phyloP scores from a whole-genome alignment of 2,329 filamentous ascomycete species.

The Penicillium sp. region DNA sequence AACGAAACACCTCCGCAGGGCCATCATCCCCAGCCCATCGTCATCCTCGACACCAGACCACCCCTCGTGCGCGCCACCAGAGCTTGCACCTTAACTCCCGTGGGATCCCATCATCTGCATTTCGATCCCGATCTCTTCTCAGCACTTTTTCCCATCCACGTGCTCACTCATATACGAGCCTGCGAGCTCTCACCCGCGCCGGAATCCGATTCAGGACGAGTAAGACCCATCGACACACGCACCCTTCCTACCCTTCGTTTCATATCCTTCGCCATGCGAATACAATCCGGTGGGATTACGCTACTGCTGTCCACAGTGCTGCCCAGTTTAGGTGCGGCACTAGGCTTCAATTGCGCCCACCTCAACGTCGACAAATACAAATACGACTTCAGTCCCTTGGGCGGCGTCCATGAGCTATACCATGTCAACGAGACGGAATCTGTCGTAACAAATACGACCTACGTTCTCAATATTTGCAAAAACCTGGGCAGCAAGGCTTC shows the following conservation, averaged over 20 bases:
- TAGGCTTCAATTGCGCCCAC: constrained; percentile 47
- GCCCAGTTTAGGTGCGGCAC: constrained; percentile 37
- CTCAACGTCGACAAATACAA: constrained; percentile 45
- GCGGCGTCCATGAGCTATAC: constrained; percentile 46
- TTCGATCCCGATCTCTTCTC: background rate
- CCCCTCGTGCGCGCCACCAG: constrained; percentile 9
- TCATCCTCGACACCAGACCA: constrained; percentile 17
- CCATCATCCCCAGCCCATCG: constrained; percentile 21
- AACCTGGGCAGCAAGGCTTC: constrained; percentile 37
- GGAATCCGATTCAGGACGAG: background rate
- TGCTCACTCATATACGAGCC: constrained; percentile 15
- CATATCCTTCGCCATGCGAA: constrained; percentile 39
- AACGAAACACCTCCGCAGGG: constrained; percentile 36
- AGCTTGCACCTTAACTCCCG: constrained; percentile 12
- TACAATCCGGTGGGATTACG: constrained; percentile 35
- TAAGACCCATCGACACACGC: background rate
- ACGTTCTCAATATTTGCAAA: constrained; percentile 46
- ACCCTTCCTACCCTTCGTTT: background rate
- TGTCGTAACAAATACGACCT: constrained; percentile 43
- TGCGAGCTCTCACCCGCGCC: constrained; percentile 12
- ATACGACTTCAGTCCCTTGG: constrained; percentile 48
- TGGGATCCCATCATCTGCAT: constrained; percentile 2
- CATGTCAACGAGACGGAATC: constrained; percentile 38
- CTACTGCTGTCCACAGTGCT: constrained; percentile 38
- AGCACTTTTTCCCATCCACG: background rate